Evolutionary conservation across 2,329 filamentous ascomycete species (phyloP).

Genomic region (Bimuria novae-zelandiae): DNA sequence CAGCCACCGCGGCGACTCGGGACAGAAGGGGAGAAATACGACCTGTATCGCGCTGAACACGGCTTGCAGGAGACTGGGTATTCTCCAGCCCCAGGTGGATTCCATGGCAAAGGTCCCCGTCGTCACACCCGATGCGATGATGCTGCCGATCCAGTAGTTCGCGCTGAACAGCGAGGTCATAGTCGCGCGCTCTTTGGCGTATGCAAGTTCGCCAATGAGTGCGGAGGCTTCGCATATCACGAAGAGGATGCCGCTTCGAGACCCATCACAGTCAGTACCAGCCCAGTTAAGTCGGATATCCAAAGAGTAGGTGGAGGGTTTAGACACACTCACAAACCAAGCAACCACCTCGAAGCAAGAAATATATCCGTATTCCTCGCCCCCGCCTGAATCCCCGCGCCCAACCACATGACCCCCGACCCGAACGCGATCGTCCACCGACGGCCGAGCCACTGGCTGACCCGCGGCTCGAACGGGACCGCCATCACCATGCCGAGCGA

Average conservation of each 20-base stretch:
- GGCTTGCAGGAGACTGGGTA: neutral
- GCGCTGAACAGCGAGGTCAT: neutral
- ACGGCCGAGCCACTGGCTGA: neutral
- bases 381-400: neutral
- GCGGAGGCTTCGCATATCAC: neutral
- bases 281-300: neutral
- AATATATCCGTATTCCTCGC: neutral
- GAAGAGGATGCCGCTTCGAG: neutral
- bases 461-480: neutral
- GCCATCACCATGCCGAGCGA: conserved; percentile 1
- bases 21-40: neutral
- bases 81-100: neutral
- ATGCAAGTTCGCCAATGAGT: neutral
- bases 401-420: neutral
- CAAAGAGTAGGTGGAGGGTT: no score
- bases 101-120: neutral
- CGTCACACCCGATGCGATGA: neutral
- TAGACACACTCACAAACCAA: conserved; percentile 3
- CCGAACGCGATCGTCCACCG: conserved; percentile 1
- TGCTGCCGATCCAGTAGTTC: neutral
- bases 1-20: neutral
- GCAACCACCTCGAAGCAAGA: neutral
- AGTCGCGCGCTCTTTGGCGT: neutral
- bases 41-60: neutral
- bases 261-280: neutral